A percentile compares a stretch with the other conserved stretches of the same genome.
phyloP scores from a whole-genome alignment of 2,329 filamentous ascomycete species.

The Neofusicoccum parvum region DNA sequence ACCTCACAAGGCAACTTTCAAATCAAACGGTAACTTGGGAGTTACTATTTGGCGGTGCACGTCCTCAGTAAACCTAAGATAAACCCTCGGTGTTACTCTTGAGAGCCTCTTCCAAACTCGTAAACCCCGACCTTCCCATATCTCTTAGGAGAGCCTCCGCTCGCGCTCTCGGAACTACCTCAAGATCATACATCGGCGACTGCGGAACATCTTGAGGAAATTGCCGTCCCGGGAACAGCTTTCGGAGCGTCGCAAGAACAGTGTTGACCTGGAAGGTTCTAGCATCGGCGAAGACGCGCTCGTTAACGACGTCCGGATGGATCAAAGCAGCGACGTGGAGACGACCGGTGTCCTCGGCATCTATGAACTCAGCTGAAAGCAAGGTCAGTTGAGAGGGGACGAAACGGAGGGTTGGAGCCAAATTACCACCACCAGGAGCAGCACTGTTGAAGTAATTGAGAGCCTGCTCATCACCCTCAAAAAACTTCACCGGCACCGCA shows the following conservation, averaged over 20 bases:
- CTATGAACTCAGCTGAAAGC: not conserved
- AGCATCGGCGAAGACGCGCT: conserved; percentile 23
- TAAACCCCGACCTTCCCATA: no score
- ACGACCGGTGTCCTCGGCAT: not conserved
- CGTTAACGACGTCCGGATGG: conserved; percentile 13
- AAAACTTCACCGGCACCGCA: not conserved
- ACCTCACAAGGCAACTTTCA: no score
- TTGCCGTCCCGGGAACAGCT: conserved; percentile 4
- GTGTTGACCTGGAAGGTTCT: conserved; percentile 18
- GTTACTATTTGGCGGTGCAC: no score
- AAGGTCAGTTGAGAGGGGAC: not conserved
- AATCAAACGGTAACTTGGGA: no score
- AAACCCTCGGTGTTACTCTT: no score
- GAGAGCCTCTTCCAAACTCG: no score
- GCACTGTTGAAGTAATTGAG: not conserved
- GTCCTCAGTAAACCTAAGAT: no score
- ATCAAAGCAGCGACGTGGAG: conserved; percentile 9
- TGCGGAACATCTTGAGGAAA: not conserved
- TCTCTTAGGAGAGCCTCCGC: no score
- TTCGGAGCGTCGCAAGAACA: conserved; percentile 19
- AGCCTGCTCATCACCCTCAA: not conserved
- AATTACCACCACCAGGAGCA: no score
- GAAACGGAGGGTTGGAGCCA: not conserved
- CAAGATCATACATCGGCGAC: no score
- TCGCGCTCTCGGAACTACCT: no score